Evolutionary conservation across 108 stramenopile genomes (phyloP), one percentile per base, ranked within the genome.

Genomic region (Pseudonitzschia delicatissima): DNA sequence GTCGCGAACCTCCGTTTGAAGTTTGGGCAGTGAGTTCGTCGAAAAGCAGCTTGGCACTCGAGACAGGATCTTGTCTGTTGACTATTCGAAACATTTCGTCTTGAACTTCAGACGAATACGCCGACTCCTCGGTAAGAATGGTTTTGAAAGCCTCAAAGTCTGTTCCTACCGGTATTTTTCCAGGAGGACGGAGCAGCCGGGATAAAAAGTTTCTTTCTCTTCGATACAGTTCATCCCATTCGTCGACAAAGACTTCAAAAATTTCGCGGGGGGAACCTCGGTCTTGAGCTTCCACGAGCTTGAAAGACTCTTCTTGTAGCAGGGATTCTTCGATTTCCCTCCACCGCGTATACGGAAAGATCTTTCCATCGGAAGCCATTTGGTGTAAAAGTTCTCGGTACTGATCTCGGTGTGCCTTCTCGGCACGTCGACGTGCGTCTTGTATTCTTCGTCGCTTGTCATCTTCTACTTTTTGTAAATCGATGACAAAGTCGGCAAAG

Each of bases 231-330:
- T 71, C 76, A 63, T 77, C 82, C 88, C 88, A 90, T 40, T 87
- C 87, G 36, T 78, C 82, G 20, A 86, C 77, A 72, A 87, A 93
- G 33, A 83, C 84, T 68, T 90, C 85, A 64, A 85, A 93, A n/a
- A 93, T 17, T 55, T 84, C 81, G 35, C 79, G 71, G 9, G 88
- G 88, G 34, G 70, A 66, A 58, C 88, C 85, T 26, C 87, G 67
- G 53, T 82, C 86, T 66, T 90, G 92, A 3, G 71, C 78, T 31
- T 71, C 57, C 5, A 92, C 83, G 13, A 71, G 77, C 7, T 53
- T 62, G 53, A 78, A 90, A 23, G 82, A 62, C 17, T 74, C 66
- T 33, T 88, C 82, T 13, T 49, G 45, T 15, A 51, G 26, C 11
- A 90, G 37, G 27, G 66, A 59, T 53, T 77, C 75, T 68, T 87